Base-by-base conservation (phyloP, 1,139 yeast species). In the Schwanniomyces etchellsii region DNA sequence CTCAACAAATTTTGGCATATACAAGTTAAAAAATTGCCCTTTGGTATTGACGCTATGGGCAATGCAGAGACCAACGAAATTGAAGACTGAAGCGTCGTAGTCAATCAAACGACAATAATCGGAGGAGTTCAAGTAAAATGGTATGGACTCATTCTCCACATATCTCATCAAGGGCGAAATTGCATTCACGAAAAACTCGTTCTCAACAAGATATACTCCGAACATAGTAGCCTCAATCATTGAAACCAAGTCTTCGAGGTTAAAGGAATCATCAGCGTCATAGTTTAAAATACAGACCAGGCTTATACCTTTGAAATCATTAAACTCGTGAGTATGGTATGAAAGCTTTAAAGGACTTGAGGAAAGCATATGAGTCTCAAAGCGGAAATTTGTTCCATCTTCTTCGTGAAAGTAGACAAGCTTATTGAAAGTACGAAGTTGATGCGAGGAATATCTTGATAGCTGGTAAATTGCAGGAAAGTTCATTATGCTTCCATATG, bases 1-100 rank as follows among this genome's bases (percentile, higher is more conserved):
- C 18, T 26, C 36, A 7, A 35, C 40, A 7, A 55, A 41, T 1
- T 52, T 34, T 0, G 93, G 86, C 0, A 82, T 57, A 42, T 83
- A 78, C 2, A 86, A 34, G 36, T 82, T 77, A 31, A 83, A 46
- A 20, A 57, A 45, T 6, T 56, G 48, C 2, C 57, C 47, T 0
- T 39, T 37, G 1, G 40, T 35, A 44, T 81, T 72, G n/a, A 85
- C 57, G 2, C 91, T 80, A 47, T 81, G 91, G 2, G 81, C 55
- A 29, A 81, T 55, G 2, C 68, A 67, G 10, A 78, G 48, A 0
- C 79, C 76, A 28, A 47, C 31, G 32, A 53, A 63, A n/a, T 31
- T 29, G 4, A 43, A 35, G 30, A 38, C 27, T 14, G 40, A 11
- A 16, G 39, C 7, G 24, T 40, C 34, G 20, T 34, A 35, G n/a